These are phyloP conservation scores for Taphrina flavorubra DNA, from an alignment of 1,139 yeast species.

Conservation along the genomic window DNA sequence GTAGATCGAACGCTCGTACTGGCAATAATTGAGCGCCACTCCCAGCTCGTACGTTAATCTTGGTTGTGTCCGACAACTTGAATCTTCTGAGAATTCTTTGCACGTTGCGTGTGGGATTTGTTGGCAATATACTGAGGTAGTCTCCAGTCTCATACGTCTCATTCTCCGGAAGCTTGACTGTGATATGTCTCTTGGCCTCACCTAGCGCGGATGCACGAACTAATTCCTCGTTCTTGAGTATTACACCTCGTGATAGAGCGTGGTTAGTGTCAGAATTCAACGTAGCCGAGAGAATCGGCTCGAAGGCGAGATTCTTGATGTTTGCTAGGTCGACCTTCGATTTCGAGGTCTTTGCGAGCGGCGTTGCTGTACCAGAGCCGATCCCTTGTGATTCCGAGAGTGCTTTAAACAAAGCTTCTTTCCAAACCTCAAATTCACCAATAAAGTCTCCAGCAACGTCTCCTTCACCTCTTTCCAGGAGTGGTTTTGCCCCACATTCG, in stretches of 20 bases:
- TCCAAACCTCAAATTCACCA: constrained; percentile 41
- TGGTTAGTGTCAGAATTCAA: constrained; percentile 11
- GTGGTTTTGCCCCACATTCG: constrained; percentile 29
- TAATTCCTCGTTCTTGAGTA: constrained; percentile 19
- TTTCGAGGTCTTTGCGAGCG: background rate
- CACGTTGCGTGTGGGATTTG: constrained; percentile 35
- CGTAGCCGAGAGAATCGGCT: constrained; percentile 30
- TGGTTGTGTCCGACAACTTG: constrained; percentile 33
- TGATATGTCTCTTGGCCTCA: constrained; percentile 36
- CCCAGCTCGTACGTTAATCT: constrained; percentile 31
- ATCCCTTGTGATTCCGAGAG: background rate
- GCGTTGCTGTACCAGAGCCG: constrained; percentile 20
- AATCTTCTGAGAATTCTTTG: constrained; percentile 31
- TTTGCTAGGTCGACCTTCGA: constrained; percentile 11
- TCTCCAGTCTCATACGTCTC: constrained; percentile 37
- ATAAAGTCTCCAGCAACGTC: constrained; percentile 41
- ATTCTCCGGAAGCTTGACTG: constrained; percentile 31
- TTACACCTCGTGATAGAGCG: constrained; percentile 20
- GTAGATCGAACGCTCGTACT: constrained; percentile 30
- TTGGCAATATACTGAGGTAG: constrained; percentile 39
- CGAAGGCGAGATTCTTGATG: constrained; percentile 28
- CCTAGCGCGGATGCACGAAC: constrained; percentile 24
- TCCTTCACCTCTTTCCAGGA: constrained; percentile 33
- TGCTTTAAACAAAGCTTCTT: constrained; percentile 29
- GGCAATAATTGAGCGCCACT: constrained; percentile 15